phyloP scores from a whole-genome alignment of 2,329 filamentous ascomycete genomes.

The Sphaerostilbella broomeana region DNA sequence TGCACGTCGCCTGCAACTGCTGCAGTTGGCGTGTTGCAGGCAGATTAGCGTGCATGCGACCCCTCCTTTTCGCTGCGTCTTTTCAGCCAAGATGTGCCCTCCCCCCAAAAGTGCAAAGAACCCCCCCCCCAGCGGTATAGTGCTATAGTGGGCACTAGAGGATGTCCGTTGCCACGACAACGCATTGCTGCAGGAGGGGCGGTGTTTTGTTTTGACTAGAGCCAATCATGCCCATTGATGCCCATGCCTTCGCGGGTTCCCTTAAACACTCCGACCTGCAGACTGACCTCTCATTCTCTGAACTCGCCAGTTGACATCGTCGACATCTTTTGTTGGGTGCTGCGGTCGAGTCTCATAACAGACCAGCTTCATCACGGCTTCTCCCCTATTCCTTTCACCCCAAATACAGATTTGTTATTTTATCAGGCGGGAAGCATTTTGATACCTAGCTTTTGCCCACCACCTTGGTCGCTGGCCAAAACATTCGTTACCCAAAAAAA shows the following conservation, averaged over 20 bases:
- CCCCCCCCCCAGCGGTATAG: slow-evolving; percentile 3
- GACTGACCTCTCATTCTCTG: slow-evolving; percentile 18
- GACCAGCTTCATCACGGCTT: no score
- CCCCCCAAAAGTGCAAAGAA: no score
- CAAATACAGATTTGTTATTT: slow-evolving; percentile 5
- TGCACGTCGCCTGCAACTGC: slow-evolving; percentile 5
- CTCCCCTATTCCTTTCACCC: no score
- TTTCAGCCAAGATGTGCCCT: slow-evolving; percentile 9
- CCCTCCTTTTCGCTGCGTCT: no score
- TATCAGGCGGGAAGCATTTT: no score
- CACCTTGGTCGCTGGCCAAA: no score
- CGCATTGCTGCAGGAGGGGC: slow-evolving; percentile 14
- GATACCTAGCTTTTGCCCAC: slow-evolving; percentile 7
- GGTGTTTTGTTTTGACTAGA: slow-evolving; percentile 26
- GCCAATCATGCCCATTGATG: slow-evolving; percentile 23
- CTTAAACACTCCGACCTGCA: slow-evolving; percentile 28
- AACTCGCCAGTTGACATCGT: slow-evolving; percentile 21
- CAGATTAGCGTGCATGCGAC: slow-evolving; percentile 11
- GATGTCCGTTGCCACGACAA: slow-evolving; percentile 24
- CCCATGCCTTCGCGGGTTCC: slow-evolving; percentile 19
- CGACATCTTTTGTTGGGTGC: slow-evolving; percentile 5
- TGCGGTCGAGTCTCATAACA: slow-evolving; percentile 14
- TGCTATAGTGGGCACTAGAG: neutral
- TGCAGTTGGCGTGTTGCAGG: slow-evolving; percentile 4
- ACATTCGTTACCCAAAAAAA: slow-evolving; percentile 2